These are phyloP conservation scores for Ogataea trehaloabstinens DNA, from an alignment of 805 yeast genomes.

Conservation along the genomic window DNA sequence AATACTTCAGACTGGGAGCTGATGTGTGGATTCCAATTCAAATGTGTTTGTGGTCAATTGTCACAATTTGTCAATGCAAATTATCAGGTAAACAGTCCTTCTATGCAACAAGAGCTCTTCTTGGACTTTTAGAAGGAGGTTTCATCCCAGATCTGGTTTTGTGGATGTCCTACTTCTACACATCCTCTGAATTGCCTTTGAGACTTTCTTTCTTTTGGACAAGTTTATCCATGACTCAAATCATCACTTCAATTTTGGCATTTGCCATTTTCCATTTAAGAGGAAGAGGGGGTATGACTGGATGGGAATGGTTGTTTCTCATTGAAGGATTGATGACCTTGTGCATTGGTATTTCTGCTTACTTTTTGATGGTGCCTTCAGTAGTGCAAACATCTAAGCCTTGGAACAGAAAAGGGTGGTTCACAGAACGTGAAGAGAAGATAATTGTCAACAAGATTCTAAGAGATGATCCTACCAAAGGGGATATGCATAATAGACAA, in stretches of 20 bases:
- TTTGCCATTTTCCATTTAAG: conserved; percentile 53
- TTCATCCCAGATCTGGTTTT: conserved; percentile 63
- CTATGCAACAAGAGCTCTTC: conserved; percentile 45
- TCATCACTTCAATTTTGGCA: conserved; percentile 42
- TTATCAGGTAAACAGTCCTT: conserved; percentile 42
- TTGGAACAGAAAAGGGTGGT: conserved; percentile 37
- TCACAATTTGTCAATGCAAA: conserved; percentile 51
- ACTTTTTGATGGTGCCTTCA: conserved; percentile 34
- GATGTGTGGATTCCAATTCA: conserved; percentile 54
- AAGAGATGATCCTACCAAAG: conserved; percentile 62
- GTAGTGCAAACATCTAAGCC: conserved; percentile 30
- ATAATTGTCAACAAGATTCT: conserved; percentile 57
- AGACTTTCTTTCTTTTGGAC: conserved; percentile 62
- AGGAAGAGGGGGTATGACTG: conserved; percentile 42
- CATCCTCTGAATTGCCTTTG: conserved; percentile 53
- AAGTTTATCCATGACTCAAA: conserved; percentile 47
- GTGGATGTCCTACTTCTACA: conserved; percentile 68
- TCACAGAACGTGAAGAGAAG: conserved; percentile 52
- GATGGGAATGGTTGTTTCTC: conserved; percentile 68
- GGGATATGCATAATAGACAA: conserved; percentile 62
- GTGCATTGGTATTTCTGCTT: conserved; percentile 42
- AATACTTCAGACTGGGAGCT: background rate
- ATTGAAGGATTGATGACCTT: conserved; percentile 62
- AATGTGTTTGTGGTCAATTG: conserved; percentile 54
- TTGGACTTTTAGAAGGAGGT: conserved; percentile 67